phyloP scores from a whole-genome alignment of 371 early-diverging fungal species.

The Syncephalis plumigaleata region DNA sequence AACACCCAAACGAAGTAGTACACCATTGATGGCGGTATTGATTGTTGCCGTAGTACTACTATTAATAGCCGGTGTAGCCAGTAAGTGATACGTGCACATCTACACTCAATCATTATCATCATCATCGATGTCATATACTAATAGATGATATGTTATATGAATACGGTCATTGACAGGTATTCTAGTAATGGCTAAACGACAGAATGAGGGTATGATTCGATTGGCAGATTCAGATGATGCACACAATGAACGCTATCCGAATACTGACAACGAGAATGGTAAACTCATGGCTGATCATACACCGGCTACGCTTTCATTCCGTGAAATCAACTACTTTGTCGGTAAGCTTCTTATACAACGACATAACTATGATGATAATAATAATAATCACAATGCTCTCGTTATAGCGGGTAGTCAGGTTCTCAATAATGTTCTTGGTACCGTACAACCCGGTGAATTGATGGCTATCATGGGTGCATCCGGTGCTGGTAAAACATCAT shows the following conservation, averaged over 20 bases:
- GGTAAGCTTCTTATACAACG: no score
- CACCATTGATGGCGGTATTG: conserved; percentile 34
- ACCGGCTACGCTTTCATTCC: conserved; percentile 45
- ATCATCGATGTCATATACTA: no score
- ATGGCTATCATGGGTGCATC: conserved; percentile 55
- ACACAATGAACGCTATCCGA: conserved; percentile 12
- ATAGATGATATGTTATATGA: conserved; percentile 11
- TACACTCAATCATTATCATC: no score
- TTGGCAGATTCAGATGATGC: conserved; percentile 1
- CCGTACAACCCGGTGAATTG: conserved; percentile 66
- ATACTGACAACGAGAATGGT: conserved; percentile 36
- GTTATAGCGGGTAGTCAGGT: conserved; percentile 17
- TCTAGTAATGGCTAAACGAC: neutral
- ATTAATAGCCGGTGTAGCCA: conserved; percentile 20
- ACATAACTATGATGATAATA: neutral
- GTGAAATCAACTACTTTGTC: conserved; percentile 39
- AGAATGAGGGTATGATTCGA: neutral
- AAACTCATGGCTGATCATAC: conserved; percentile 57
- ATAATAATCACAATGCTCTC: no score
- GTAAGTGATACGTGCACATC: conserved; percentile 8
- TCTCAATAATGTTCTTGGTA: conserved; percentile 42
- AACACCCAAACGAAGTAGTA: conserved; percentile 33
- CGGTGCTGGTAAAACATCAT: conserved; percentile 59
- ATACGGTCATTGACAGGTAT: neutral
- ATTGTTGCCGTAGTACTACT: conserved; percentile 35